Conservation (phyloP, 208 protist genomes). For the Wallacemonas sp. region DNA sequence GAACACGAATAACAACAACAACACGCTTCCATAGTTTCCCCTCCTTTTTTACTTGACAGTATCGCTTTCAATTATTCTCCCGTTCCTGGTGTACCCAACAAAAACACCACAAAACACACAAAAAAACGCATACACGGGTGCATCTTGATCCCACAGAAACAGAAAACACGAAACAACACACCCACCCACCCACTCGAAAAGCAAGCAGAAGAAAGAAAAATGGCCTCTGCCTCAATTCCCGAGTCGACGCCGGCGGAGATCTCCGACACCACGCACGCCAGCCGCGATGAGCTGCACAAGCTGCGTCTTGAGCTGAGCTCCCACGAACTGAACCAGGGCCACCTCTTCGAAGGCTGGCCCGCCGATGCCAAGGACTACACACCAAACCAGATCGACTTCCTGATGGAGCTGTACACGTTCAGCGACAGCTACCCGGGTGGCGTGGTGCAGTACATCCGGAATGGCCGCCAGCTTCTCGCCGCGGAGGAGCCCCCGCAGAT, state of each 20-base stretch:
- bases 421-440: conserved; percentile 65
- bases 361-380: conserved; percentile 34
- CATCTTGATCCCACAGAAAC: too few relatives aligned
- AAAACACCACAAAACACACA: too few relatives aligned
- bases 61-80: too few relatives aligned
- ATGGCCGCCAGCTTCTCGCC: conserved; percentile 67
- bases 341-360: conserved; percentile 74
- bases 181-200: background rate
- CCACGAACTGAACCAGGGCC: conserved; percentile 47
- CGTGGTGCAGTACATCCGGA: conserved; percentile 79
- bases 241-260: background rate
- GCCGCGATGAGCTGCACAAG: conserved; percentile 40
- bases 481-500: conserved; percentile 1
- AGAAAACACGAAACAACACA: too few relatives aligned
- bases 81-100: too few relatives aligned
- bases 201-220: conserved; percentile 3
- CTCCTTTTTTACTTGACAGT: too few relatives aligned
- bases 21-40: too few relatives aligned
- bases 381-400: conserved; percentile 33
- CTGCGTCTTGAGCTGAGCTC: conserved; percentile 53
- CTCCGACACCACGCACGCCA: background rate
- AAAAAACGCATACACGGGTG: too few relatives aligned
- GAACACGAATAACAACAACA: too few relatives aligned
- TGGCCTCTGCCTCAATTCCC: background rate
- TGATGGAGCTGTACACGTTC: conserved; percentile 67